A percentile compares a stretch with the other conserved stretches of the same genome.
phyloP scores from a whole-genome alignment of 495 filamentous ascomycete genomes.

The Amniculicola lignicola region DNA sequence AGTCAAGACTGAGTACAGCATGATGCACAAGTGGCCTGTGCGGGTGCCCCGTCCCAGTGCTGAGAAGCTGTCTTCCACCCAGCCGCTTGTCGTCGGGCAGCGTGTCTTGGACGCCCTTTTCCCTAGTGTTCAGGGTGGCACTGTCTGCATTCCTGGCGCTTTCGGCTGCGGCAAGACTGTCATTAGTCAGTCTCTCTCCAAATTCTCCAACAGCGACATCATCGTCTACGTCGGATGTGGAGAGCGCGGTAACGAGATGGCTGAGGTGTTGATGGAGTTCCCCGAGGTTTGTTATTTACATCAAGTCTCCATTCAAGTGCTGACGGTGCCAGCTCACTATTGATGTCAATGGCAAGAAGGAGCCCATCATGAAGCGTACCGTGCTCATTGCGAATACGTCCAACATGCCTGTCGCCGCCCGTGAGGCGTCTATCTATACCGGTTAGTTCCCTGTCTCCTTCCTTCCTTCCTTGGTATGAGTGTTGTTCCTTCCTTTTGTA shows the following conservation, averaged over 20 bases:
- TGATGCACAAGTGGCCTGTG: constrained; percentile 99
- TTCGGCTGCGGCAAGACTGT: constrained; percentile 99
- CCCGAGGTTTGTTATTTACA: constrained; percentile 59
- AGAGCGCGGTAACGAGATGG: constrained; percentile 99
- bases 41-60: constrained; percentile 87
- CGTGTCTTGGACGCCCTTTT: constrained; percentile 96
- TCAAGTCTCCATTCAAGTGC: neutral
- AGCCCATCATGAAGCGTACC: constrained; percentile 99
- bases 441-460: no score
- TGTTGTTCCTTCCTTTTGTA: no score
- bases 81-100: constrained; percentile 93
- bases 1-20: constrained; percentile 82
- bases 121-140: constrained; percentile 94
- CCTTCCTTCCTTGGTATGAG: no score
- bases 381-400: constrained; percentile 98
- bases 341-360: constrained; percentile 82
- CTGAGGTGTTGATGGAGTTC: constrained; percentile 99
- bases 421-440: constrained; percentile 98
- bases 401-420: constrained; percentile 98
- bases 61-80: constrained; percentile 83
- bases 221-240: constrained; percentile 97
- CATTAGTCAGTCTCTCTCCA: constrained; percentile 95
- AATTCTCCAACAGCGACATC: constrained; percentile 99
- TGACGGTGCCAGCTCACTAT: constrained; percentile 66
- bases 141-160: constrained; percentile 95